Evolutionary conservation across 345 rosid species (phyloP), one percentile per base, ranked within the genome.

Genomic region (Trapa bicornis): DNA sequence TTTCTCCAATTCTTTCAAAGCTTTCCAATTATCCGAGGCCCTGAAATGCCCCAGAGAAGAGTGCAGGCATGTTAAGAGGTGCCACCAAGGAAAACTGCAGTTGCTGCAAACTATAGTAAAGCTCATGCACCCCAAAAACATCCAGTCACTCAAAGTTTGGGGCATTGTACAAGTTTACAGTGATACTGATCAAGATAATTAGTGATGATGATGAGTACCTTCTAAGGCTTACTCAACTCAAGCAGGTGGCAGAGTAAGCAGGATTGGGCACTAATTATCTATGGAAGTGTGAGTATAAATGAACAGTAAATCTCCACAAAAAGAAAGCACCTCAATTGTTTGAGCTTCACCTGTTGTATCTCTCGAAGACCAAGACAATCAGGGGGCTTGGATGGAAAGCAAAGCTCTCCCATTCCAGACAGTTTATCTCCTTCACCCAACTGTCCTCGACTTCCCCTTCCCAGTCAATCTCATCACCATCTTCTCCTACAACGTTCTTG

Each of bases 341-440:
- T 61, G 13, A 48, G 61, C 47, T 60, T 70, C 75, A 90, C 96
- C 92, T 75, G 60, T 70, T 80, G 73, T 88, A 85, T 80, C 98
- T 81, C 75, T 93, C 96, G 42, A 93, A 93, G 0, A 83, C 89
- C 47, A 93, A 89, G 67, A 88, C 92, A 67, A 88, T 73, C 39
- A 88, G 78, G 0, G 96, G 96, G 74, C 96, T 93, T 7, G 97
- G 98, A 71, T 87, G 98, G 71, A 85, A 93, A 41, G 97, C 94
- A 22, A 88, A 79, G 68, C 87, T 79, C 84, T 90, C 97, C 98
- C 96, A 93, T 54, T 90, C 96, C 56, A 93, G 68, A 76, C 94
- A 90, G 15, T 93, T 87, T 65, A 90, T 93, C 80, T 93, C 97
- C 71, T 83, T 75, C 16, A 90, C 91, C 94, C 97, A 93, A 60